Conservation (phyloP, 768 basidiomycete genomes). For the Krasilnikovozyma curviuscula region DNA sequence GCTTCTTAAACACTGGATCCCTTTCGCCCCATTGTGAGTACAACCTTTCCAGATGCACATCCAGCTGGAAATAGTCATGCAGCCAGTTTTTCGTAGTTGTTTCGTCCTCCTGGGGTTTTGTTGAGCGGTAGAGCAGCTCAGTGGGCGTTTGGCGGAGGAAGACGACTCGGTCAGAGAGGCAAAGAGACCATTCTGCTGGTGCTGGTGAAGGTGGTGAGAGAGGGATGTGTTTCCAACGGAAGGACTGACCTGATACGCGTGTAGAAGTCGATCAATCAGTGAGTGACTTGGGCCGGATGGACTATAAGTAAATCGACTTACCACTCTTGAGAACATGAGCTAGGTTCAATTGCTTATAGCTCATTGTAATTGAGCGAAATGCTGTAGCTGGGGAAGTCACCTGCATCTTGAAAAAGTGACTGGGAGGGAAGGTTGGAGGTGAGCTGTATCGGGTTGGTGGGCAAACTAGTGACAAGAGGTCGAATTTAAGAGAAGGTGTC, state of each 20-base stretch:
- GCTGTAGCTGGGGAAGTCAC: no score
- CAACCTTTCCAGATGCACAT: constrained; percentile 46
- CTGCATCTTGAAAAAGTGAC: no score
- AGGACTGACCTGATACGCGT: constrained; percentile 1
- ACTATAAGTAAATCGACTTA: no score
- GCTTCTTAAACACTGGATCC: constrained; percentile 53
- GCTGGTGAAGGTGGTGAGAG: not conserved
- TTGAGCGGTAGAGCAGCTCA: constrained; percentile 16
- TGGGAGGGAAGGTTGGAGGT: no score
- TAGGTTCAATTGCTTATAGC: no score
- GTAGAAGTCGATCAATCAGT: not conserved
- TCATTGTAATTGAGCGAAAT: no score
- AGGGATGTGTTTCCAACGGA: constrained; percentile 6
- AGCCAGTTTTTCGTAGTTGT: constrained; percentile 36
- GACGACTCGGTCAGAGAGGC: constrained; percentile 21
- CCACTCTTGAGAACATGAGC: no score
- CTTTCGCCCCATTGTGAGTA: constrained; percentile 55
- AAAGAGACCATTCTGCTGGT: constrained; percentile 21
- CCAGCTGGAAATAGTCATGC: constrained; percentile 72
- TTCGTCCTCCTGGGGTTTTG: not conserved
- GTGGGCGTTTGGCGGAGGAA: constrained; percentile 21
- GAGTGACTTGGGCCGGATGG: no score
- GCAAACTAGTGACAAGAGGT: no score
- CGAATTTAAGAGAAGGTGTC: no score
- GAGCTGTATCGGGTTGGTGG: no score